These are phyloP conservation scores for Fusarium transvaalense DNA, from an alignment of 2,329 filamentous ascomycete species.

Conservation along the genomic window DNA sequence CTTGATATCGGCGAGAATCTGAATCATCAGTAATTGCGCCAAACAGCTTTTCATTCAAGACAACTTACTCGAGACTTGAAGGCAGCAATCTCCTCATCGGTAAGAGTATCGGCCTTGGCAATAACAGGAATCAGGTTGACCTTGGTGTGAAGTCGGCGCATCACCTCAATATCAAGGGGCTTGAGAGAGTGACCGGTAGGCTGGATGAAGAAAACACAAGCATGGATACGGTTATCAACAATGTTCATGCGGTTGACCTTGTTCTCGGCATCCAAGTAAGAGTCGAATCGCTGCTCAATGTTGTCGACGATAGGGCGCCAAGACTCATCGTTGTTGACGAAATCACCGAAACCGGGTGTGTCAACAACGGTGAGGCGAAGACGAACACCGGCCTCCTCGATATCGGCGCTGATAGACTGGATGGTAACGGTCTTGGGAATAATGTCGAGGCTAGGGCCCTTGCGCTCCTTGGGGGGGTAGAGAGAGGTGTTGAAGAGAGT, in stretches of 20 bases:
- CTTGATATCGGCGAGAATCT: constrained; percentile 98
- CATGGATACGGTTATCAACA: constrained; percentile 98
- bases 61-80: constrained; percentile 96
- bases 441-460: constrained; percentile 95
- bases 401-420: constrained; percentile 94
- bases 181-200: constrained; percentile 98
- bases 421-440: constrained; percentile 98
- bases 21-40: constrained; percentile 24
- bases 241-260: constrained; percentile 99
- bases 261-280: constrained; percentile 99
- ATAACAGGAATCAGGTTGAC: constrained; percentile 99
- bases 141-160: constrained; percentile 99
- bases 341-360: constrained; percentile 97
- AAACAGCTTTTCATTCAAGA: too few relatives aligned
- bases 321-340: constrained; percentile 99
- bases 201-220: constrained; percentile 99
- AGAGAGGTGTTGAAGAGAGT: constrained; percentile 99
- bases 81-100: constrained; percentile 91
- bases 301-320: constrained; percentile 99
- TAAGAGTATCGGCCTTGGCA: constrained; percentile 97
- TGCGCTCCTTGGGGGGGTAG: constrained; percentile 98
- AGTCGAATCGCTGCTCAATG: constrained; percentile 98
- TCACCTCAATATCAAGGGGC: constrained; percentile 98
- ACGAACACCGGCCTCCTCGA: constrained; percentile 98
- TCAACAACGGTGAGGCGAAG: constrained; percentile 97